A percentile compares a stretch with the other conserved stretches of the same genome.
Evolutionary conservation across 441 rosid species (phyloP).

Genomic region (Monsonia emarginata): DNA sequence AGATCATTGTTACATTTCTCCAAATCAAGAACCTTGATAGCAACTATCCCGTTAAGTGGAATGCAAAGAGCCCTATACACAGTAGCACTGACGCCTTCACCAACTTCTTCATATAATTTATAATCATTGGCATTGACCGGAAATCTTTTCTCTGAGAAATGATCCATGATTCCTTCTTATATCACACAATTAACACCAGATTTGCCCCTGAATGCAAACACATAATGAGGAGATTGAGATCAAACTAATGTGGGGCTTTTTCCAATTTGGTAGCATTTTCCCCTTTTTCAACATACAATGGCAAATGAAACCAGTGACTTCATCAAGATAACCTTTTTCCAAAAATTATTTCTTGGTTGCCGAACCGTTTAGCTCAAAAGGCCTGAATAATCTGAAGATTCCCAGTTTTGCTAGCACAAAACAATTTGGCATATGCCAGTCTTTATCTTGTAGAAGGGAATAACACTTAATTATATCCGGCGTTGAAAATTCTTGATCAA

Average conservation of each 20-base stretch:
- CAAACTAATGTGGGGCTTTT: conserved; percentile 44
- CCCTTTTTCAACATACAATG: conserved; percentile 28
- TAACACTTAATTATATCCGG: neutral
- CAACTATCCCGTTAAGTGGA: conserved; percentile 79
- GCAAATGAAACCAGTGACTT: conserved; percentile 22
- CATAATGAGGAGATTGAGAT: conserved; percentile 21
- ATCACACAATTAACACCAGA: conserved; percentile 38
- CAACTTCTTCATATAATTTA: conserved; percentile 78
- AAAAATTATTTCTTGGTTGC: conserved; percentile 19
- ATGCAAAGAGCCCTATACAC: conserved; percentile 85
- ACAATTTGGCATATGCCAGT: neutral
- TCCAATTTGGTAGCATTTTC: conserved; percentile 67
- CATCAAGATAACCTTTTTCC: conserved; percentile 26
- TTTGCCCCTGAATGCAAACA: conserved; percentile 28
- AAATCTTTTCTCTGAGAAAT: conserved; percentile 48
- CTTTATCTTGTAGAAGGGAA: neutral
- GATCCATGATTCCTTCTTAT: conserved; percentile 45
- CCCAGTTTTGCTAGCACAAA: conserved; percentile 10
- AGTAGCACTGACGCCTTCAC: conserved; percentile 95
- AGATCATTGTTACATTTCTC: conserved; percentile 92
- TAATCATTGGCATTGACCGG: conserved; percentile 76
- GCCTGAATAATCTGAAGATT: conserved; percentile 13
- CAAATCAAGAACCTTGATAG: conserved; percentile 90
- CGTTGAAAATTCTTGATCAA: neutral
- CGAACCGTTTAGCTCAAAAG: conserved; percentile 19